phyloP scores from a whole-genome alignment of 805 yeast genomes.

The Hanseniaspora singularis region DNA sequence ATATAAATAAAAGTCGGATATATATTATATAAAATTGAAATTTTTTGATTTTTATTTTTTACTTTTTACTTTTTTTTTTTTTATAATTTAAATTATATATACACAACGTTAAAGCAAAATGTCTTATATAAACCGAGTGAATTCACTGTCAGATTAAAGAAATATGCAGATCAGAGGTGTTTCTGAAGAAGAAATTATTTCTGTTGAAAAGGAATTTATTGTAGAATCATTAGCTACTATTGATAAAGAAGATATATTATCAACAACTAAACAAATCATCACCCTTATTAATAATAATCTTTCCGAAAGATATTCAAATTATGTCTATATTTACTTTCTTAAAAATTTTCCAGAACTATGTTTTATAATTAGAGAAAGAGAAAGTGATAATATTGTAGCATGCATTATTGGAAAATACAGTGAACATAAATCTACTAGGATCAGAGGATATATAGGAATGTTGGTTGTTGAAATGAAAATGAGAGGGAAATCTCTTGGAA shows the following conservation, averaged over 20 bases:
- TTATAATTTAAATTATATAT: too few relatives aligned
- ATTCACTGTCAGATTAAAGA: too few relatives aligned
- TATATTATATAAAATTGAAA: too few relatives aligned
- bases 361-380: constrained; percentile 39
- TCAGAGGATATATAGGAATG: constrained; percentile 94
- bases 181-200: too few relatives aligned
- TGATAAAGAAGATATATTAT: neutral
- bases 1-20: too few relatives aligned
- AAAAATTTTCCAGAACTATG: constrained; percentile 86
- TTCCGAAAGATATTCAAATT: constrained; percentile 88
- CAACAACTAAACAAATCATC: constrained; percentile 30
- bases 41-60: too few relatives aligned
- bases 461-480: constrained; percentile 62
- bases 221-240: neutral
- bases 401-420: constrained; percentile 75
- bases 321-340: constrained; percentile 81
- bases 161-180: too few relatives aligned
- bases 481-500: constrained; percentile 77
- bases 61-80: too few relatives aligned
- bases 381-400: constrained; percentile 45
- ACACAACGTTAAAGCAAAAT: too few relatives aligned
- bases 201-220: neutral
- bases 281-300: constrained; percentile 57
- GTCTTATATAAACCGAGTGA: too few relatives aligned
- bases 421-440: constrained; percentile 48